These are phyloP conservation scores for Dalechampia spathulata DNA, from an alignment of 441 rosid species.

Conservation along the genomic window DNA sequence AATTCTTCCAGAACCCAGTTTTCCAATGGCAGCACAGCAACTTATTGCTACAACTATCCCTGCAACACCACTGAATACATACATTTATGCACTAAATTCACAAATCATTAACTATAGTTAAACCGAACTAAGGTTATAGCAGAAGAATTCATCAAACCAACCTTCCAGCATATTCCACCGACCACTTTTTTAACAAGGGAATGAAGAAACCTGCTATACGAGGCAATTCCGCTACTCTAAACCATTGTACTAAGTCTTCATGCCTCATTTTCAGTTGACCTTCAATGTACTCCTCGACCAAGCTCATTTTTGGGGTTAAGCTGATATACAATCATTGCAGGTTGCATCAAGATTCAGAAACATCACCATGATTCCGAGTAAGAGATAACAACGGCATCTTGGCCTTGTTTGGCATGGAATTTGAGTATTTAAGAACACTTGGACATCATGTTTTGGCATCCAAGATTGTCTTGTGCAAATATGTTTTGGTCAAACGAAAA, in stretches of 20 bases:
- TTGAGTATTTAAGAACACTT: no score
- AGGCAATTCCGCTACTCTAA: conserved; percentile 51
- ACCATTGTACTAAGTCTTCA: conserved; percentile 46
- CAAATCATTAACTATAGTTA: not conserved
- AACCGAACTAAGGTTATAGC: conserved; percentile 14
- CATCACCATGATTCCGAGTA: not conserved
- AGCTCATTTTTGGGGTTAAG: conserved; percentile 36
- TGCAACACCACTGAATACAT: conserved; percentile 65
- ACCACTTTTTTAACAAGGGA: conserved; percentile 66
- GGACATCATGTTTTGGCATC: no score
- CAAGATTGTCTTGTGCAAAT: no score
- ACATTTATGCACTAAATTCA: conserved; percentile 20
- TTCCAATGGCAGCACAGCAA: conserved; percentile 52
- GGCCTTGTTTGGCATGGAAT: not conserved
- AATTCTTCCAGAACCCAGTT: conserved; percentile 37
- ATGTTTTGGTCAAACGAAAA: conserved; percentile 5
- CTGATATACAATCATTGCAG: conserved; percentile 12
- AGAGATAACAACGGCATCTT: not conserved
- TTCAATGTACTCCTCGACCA: conserved; percentile 39
- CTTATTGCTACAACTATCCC: conserved; percentile 55
- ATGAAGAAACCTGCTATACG: conserved; percentile 43
- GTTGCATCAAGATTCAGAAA: not conserved
- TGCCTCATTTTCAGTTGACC: conserved; percentile 36
- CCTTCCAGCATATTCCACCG: conserved; percentile 76
- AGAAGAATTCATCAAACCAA: conserved; percentile 19